phyloP scores from a whole-genome alignment of 2,329 filamentous ascomycete species.

The Furcasterigmium furcatum region DNA sequence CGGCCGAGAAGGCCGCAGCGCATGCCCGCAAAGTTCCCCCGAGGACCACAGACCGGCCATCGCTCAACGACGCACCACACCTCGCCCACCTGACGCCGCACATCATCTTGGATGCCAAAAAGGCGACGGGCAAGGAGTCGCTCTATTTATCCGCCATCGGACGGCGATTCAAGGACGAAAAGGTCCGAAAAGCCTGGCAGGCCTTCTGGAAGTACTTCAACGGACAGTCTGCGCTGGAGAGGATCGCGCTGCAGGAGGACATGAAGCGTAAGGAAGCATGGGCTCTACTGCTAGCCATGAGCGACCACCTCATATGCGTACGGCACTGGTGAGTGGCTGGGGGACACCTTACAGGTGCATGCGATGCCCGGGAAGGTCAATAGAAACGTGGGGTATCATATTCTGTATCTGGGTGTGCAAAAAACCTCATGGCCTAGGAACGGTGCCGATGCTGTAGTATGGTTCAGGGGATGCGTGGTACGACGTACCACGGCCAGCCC shows the following conservation, averaged over 20 bases:
- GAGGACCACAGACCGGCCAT: conserved; percentile 49
- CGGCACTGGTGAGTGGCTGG: conserved; percentile 59
- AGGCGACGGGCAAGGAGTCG: conserved; percentile 74
- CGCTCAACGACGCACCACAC: conserved; percentile 53
- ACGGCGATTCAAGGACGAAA: conserved; percentile 49
- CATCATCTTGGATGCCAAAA: conserved; percentile 74
- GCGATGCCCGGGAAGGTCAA: no score
- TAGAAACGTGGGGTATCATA: not conserved
- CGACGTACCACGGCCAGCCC: no score
- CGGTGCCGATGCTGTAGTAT: no score
- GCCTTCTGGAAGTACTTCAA: conserved; percentile 83
- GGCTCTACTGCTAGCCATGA: conserved; percentile 60
- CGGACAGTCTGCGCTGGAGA: conserved; percentile 78
- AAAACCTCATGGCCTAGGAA: not conserved
- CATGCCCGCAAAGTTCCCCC: conserved; percentile 50
- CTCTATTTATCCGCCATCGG: conserved; percentile 64
- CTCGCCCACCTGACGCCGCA: conserved; percentile 58
- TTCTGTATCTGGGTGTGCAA: not conserved
- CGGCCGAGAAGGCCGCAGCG: conserved; percentile 51
- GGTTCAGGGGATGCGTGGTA: no score
- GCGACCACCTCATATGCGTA: conserved; percentile 64
- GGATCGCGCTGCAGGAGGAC: conserved; percentile 80
- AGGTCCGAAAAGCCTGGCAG: conserved; percentile 66
- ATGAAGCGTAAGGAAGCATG: conserved; percentile 83
- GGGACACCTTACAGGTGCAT: not conserved